Evolutionary conservation across 169 alveolate species (phyloP).

Genomic region (Neospora caninum): DNA sequence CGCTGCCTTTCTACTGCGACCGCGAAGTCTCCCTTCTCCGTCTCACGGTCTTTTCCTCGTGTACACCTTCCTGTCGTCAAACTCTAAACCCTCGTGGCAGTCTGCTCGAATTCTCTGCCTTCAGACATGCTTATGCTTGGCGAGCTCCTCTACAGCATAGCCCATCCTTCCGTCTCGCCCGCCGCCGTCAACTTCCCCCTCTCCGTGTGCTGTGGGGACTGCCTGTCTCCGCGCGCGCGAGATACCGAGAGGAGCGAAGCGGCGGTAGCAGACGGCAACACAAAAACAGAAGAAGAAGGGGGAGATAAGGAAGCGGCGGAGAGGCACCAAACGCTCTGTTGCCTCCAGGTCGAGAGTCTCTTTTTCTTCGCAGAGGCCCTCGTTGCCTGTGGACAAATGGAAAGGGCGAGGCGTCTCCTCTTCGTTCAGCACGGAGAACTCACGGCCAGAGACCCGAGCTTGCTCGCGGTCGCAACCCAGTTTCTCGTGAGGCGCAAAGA

Average conservation of each 20-base stretch:
- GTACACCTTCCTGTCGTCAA: no score
- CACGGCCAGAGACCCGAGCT: background rate
- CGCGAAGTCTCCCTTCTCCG: no score
- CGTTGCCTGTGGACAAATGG: background rate
- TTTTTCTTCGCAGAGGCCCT: background rate
- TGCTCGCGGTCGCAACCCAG: background rate
- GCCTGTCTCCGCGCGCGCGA: background rate
- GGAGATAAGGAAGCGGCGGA: background rate
- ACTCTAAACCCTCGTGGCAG: no score
- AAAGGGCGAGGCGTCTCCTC: background rate
- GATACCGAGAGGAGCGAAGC: background rate
- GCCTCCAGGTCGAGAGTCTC: background rate
- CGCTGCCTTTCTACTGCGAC: no score
- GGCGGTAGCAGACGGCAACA: background rate
- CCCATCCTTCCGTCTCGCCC: constrained; percentile 12
- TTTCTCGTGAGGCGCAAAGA: background rate
- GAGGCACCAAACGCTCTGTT: background rate
- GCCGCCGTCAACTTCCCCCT: background rate
- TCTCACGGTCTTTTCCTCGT: no score
- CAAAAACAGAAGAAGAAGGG: background rate
- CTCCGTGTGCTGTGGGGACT: background rate
- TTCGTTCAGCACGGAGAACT: background rate
- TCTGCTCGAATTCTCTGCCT: background rate
- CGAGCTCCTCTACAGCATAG: background rate
- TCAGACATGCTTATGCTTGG: constrained; percentile 1